Conservation (phyloP, 805 yeast genomes). For the Saccharomycopsis synnaedendra region DNA sequence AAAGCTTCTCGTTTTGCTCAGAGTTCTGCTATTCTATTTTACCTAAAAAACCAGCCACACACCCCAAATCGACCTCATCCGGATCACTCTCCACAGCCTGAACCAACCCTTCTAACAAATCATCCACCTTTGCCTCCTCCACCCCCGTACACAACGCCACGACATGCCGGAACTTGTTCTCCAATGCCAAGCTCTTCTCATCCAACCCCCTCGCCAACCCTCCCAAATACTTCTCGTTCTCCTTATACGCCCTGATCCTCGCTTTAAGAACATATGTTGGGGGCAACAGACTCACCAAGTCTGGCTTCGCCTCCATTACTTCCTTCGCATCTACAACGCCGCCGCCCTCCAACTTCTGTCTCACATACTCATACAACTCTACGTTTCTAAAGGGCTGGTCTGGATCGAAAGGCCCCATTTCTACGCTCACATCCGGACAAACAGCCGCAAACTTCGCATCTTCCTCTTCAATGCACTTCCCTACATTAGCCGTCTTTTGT, state of each 20-base stretch:
- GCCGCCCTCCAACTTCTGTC: conserved; percentile 24
- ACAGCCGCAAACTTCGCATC: conserved; percentile 39
- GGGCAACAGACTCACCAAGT: conserved; percentile 18
- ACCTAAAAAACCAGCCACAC: conserved; percentile 41
- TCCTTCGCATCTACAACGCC: background rate
- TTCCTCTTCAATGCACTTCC: conserved; percentile 54
- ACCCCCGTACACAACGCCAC: conserved; percentile 87
- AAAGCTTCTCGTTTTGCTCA: too few relatives aligned
- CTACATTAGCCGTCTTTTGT: conserved; percentile 45
- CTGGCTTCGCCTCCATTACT: conserved; percentile 23
- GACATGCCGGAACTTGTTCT: conserved; percentile 74
- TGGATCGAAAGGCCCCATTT: conserved; percentile 49
- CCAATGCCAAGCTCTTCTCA: conserved; percentile 44
- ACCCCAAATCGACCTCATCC: conserved; percentile 48
- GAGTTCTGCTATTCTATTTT: too few relatives aligned
- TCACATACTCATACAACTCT: conserved; percentile 46
- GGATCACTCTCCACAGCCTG: conserved; percentile 87
- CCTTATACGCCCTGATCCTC: conserved; percentile 66
- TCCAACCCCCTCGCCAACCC: conserved; percentile 41
- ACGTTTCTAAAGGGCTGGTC: conserved; percentile 83
- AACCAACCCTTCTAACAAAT: conserved; percentile 69
- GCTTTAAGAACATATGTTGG: conserved; percentile 48
- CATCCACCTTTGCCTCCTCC: conserved; percentile 69
- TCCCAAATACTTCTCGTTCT: conserved; percentile 50
- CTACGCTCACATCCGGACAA: conserved; percentile 25